phyloP scores from a whole-genome alignment of 2,329 filamentous ascomycete species.

The Helminthosporium solani region DNA sequence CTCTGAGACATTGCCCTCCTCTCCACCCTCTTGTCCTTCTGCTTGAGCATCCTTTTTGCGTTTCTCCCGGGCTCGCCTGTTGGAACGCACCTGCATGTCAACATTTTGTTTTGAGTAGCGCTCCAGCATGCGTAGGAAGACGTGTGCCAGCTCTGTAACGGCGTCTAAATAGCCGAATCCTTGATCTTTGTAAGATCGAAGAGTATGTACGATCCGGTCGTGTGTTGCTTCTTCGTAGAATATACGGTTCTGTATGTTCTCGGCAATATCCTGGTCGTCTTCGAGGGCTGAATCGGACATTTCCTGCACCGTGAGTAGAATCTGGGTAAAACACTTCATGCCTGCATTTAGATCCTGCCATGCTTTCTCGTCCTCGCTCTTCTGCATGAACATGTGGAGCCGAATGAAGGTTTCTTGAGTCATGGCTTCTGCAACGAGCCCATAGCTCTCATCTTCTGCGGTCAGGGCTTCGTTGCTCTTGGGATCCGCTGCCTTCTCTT shows the following conservation, averaged over 20 bases:
- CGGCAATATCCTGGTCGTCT: slow-evolving; percentile 96
- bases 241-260: slow-evolving; percentile 95
- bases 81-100: slow-evolving; percentile 88
- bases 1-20: slow-evolving; percentile 57
- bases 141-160: slow-evolving; percentile 84
- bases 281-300: slow-evolving; percentile 83
- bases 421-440: slow-evolving; percentile 82
- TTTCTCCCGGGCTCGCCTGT: slow-evolving; percentile 70
- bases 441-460: slow-evolving; percentile 70
- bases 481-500: slow-evolving; percentile 56
- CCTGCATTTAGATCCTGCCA: slow-evolving; percentile 85
- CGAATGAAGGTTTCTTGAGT: slow-evolving; percentile 95
- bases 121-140: slow-evolving; percentile 89
- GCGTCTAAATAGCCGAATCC: slow-evolving; percentile 92
- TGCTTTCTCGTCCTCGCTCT: slow-evolving; percentile 75
- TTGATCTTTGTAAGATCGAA: slow-evolving; percentile 88
- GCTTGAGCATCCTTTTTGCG: slow-evolving; percentile 60
- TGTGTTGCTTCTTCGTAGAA: slow-evolving; percentile 98
- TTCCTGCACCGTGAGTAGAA: slow-evolving; percentile 86
- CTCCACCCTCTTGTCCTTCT: slow-evolving; percentile 52
- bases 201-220: slow-evolving; percentile 77
- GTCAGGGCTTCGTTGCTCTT: slow-evolving; percentile 44
- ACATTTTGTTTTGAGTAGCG: slow-evolving; percentile 92
- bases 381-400: slow-evolving; percentile 79
- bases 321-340: slow-evolving; percentile 94